phyloP scores from a whole-genome alignment of 78 protist species.

The Dictyostelium capitatum region DNA sequence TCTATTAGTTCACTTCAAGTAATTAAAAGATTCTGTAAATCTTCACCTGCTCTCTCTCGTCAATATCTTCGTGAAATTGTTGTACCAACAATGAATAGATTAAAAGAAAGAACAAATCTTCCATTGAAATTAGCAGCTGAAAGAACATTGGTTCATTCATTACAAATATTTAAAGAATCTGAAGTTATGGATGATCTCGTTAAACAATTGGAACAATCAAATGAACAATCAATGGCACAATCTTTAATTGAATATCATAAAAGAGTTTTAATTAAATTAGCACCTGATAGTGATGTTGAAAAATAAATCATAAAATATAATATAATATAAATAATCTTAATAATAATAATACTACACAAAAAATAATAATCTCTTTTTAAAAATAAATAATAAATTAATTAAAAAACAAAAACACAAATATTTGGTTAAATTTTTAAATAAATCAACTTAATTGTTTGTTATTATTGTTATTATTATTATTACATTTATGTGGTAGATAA shows the following conservation, averaged over 20 bases:
- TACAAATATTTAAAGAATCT: conserved; percentile 72
- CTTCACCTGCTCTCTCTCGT: conserved; percentile 11
- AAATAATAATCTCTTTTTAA: not conserved
- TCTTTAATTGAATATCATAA: conserved; percentile 55
- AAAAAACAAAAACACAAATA: too few species aligned
- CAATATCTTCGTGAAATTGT: conserved; percentile 58
- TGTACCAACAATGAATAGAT: conserved; percentile 74
- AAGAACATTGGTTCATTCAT: conserved; percentile 69
- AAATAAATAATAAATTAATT: not conserved
- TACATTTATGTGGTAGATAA: too few species aligned
- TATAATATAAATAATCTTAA: not conserved
- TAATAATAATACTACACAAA: not conserved
- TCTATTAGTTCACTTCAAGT: conserved; percentile 69
- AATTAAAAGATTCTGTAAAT: conserved; percentile 66
- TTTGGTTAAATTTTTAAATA: too few species aligned
- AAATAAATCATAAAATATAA: conserved; percentile 31
- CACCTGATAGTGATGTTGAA: conserved; percentile 75
- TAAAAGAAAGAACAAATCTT: conserved; percentile 76
- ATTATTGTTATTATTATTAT: not conserved
- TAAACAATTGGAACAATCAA: not conserved
- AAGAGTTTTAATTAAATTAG: conserved; percentile 66
- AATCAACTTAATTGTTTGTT: not conserved
- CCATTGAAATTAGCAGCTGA: conserved; percentile 78
- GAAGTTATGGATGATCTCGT: conserved; percentile 52
- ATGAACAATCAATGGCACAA: not conserved